Base-by-base conservation (phyloP, 805 yeast genomes). In the Ogataea ganodermae region DNA sequence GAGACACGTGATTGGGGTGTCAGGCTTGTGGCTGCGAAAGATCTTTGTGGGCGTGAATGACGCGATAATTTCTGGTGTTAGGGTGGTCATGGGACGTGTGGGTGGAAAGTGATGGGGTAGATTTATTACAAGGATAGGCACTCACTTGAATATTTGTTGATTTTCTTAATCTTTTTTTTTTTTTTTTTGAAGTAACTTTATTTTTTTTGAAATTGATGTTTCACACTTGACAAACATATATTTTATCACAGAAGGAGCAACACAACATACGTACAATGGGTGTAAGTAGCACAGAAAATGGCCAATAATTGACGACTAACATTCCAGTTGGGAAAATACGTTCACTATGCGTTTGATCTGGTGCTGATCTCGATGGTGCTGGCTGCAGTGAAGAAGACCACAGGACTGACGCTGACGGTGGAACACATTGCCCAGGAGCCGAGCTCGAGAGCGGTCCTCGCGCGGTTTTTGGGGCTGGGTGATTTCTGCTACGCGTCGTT, bases 371-470 rank as follows among this genome's bases (percentile, higher is more conserved):
- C 96, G 2, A 80, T 94, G 63, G 73, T 91, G 12, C 70, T 92
- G 36, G 96, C 97, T 0, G 96, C 96, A 3, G 76, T 91, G 44
- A 85, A 89, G 63, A 78, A 89, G 52, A 83, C 87, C 52, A 86
- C 96, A 0, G 97, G 97, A 0, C 72, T 83, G 68, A 65, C 51
- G 32, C 39, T 63, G 13, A 38, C 55, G n/a, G 56, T 61, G 10
- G 48, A 49, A n/a, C 35, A 46, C 44, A 56, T 50, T 63, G 82
- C 65, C 73, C 80, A 62, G 16, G 75, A 83, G 32, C 58, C 61
- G 18, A 80, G 76, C 48, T 66, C 76, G 16, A 54, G 67, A 46
- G 42, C 51, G 59, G 64, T 50, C 67, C 67, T 84, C 35, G 71
- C 73, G 17, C 74, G 74, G 46, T 83, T 80, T 52, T 68, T 85